Base-by-base conservation (phyloP, 768 basidiomycete genomes). In the Pisolithus microcarpus region DNA sequence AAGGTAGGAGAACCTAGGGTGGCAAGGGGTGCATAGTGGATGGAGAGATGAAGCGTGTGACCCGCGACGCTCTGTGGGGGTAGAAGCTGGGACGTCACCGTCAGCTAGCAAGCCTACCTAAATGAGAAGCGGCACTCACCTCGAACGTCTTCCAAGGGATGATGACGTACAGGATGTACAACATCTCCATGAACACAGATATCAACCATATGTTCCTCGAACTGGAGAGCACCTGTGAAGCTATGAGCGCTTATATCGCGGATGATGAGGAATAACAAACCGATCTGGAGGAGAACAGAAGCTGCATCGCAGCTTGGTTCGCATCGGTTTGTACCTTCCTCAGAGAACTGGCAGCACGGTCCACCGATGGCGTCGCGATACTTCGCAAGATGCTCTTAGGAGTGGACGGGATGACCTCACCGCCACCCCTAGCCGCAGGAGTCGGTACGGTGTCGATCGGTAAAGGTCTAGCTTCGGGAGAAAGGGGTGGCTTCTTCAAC, bases 151-250 rank as follows among this genome's bases (percentile, higher is more conserved):
- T 64, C 80, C 80, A 84, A 0, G 84, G 82, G 46, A 82, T 70
- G 21, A 82, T 69, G 11, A 62, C 65, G 43, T 68, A 70, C 15
- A 85, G 58, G 37, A 87, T 69, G 54, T 76, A 79, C 1, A 79
- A 18, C 6, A 84, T 60, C 60, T 87, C 85, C 16, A 73, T 56
- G 8, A 80, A 47, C 7, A 76, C 73, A 0, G 80, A 81, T 39
- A 81, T 53, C 18, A 72, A 71, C 72, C 77, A 81, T 40, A 87
- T 80, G 52, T 82, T 81, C 36, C 70, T 72, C 1, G 84, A 80
- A 55, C 79, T 79, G n/a, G 85, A 87, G 9, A 85, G 70, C 48
- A 79, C 77, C 84, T 74, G 39, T 8, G 19, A 39, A n/a, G 50
- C 10, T 31, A 42, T 61, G 28, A 56, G 30, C 21, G 10, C 1